Evolutionary conservation across 805 yeast genomes (phyloP).

Genomic region (Yamadazyma akitaensis): DNA sequence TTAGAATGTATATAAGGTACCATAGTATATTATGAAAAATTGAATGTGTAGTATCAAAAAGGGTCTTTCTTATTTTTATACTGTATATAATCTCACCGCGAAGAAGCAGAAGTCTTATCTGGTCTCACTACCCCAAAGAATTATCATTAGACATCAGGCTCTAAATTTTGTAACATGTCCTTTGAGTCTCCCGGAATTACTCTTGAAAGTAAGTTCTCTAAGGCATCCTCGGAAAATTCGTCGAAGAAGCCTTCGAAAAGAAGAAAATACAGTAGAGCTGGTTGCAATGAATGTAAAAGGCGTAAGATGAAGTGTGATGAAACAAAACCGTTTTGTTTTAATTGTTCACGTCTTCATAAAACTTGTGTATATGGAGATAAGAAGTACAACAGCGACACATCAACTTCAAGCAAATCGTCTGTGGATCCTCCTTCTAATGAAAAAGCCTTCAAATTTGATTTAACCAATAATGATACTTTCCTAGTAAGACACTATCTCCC

Average conservation of each 20-base stretch:
- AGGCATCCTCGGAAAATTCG: neutral
- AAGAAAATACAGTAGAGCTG: conserved; percentile 38
- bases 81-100: too few species aligned
- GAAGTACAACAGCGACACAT: neutral
- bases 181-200: neutral
- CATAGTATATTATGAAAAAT: neutral
- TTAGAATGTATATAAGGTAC: neutral
- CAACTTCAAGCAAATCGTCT: neutral
- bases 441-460: neutral
- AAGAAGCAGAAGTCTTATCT: too few species aligned
- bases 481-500: conserved; percentile 12
- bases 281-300: conserved; percentile 43
- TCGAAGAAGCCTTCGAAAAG: conserved; percentile 22
- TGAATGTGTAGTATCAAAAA: neutral
- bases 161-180: neutral
- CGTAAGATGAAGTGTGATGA: conserved; percentile 45
- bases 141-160: too few species aligned
- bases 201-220: neutral
- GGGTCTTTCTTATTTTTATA: too few species aligned
- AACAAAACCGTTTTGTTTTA: conserved; percentile 31
- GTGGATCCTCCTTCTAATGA: neutral
- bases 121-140: too few species aligned
- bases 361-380: conserved; percentile 23
- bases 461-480: neutral
- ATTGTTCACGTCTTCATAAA: conserved; percentile 35